Evolutionary conservation across 1,139 yeast genomes (phyloP).

Genomic region (Nakaseomyces kungkrabaensis): DNA sequence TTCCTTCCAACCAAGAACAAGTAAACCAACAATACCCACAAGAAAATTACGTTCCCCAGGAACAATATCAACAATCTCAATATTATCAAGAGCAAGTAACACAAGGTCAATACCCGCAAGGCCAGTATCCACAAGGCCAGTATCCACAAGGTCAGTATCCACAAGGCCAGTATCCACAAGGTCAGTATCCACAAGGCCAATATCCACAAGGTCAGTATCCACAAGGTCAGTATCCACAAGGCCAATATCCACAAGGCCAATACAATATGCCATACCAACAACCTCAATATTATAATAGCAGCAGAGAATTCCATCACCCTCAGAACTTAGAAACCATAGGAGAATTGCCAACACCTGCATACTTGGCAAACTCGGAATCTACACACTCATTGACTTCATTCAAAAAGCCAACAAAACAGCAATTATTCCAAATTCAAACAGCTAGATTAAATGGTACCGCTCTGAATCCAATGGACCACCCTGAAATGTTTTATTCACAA

Average conservation of each 20-base stretch:
- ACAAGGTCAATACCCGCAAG: not conserved
- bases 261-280: slow-evolving; percentile 3
- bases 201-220: not conserved
- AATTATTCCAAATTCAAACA: slow-evolving; percentile 10
- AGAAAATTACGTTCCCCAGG: not conserved
- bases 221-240: not conserved
- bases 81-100: not conserved
- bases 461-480: slow-evolving; percentile 24
- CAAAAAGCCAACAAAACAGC: slow-evolving; percentile 11
- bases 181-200: not conserved
- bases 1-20: not conserved
- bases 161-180: not conserved
- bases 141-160: not conserved
- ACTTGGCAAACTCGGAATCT: slow-evolving; percentile 15
- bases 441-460: slow-evolving; percentile 16
- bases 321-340: slow-evolving; percentile 17
- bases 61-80: not conserved
- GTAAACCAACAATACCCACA: not conserved
- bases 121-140: not conserved
- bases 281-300: not conserved
- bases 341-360: slow-evolving; percentile 22
- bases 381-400: slow-evolving; percentile 23
- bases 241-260: not conserved
- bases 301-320: slow-evolving; percentile 5
- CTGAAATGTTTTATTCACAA: slow-evolving; percentile 19